Evolutionary conservation across 177 flowering plant genomes (phyloP).

Genomic region (Vitis hybrid): DNA sequence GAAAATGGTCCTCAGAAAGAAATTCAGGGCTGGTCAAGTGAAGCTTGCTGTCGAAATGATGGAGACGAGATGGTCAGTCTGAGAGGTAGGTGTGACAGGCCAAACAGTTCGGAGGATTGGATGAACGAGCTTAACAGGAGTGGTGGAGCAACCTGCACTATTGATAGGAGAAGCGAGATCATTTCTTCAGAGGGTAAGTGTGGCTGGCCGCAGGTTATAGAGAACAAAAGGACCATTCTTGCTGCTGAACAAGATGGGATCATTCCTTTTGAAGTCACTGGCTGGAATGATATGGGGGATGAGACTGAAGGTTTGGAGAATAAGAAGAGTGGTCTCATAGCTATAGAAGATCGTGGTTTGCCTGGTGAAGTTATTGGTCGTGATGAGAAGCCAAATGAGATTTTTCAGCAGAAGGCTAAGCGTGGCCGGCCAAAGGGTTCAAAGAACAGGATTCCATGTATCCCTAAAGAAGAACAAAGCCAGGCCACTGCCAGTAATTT

Average conservation of each 20-base stretch:
- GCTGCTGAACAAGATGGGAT: not conserved
- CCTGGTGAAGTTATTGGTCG: not conserved
- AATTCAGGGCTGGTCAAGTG: not conserved
- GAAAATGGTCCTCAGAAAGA: not conserved
- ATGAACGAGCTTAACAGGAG: no score
- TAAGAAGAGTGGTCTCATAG: no score
- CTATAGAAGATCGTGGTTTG: not conserved
- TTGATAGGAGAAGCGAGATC: no score
- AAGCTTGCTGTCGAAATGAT: not conserved
- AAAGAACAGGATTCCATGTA: conserved; percentile 10
- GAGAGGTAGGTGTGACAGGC: not conserved
- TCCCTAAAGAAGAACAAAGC: conserved; percentile 2
- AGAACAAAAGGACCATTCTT: conserved; percentile 6
- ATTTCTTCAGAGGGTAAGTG: not conserved
- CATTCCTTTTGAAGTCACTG: conserved; percentile 1
- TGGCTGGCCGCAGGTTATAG: conserved; percentile 4
- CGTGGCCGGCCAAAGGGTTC: conserved; percentile 35
- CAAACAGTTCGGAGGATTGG: no score
- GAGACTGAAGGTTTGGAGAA: no score
- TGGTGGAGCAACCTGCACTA: no score
- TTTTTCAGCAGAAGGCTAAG: conserved; percentile 3
- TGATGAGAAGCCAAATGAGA: conserved; percentile 2
- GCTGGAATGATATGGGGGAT: not conserved
- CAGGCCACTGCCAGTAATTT: not conserved
- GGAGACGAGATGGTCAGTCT: not conserved